phyloP scores from a whole-genome alignment of 2,329 filamentous ascomycete genomes.

The Pleochaeta shiraiana region DNA sequence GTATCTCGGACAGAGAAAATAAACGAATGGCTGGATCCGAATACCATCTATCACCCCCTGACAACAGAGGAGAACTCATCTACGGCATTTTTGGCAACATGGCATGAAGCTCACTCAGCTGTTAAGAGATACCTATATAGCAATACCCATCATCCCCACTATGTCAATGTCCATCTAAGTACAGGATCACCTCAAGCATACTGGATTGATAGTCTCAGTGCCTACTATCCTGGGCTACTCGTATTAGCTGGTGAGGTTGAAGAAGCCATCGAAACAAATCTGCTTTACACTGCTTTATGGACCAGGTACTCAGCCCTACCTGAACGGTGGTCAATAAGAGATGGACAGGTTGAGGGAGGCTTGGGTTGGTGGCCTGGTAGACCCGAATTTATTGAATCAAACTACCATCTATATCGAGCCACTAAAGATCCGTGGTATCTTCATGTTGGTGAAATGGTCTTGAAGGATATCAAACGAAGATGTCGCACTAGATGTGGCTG shows the following conservation, averaged over 20 bases:
- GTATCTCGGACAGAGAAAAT: constrained; percentile 11
- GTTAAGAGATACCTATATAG: constrained; percentile 88
- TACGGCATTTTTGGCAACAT: constrained; percentile 58
- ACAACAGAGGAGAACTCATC: constrained; percentile 45
- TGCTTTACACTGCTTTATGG: constrained; percentile 87
- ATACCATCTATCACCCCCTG: constrained; percentile 35
- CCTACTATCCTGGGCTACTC: constrained; percentile 82
- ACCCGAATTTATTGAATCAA: constrained; percentile 93
- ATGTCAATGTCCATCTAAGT: constrained; percentile 70
- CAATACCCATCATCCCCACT: constrained; percentile 68
- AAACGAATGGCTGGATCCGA: constrained; percentile 36
- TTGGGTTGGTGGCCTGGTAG: constrained; percentile 89
- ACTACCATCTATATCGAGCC: constrained; percentile 85
- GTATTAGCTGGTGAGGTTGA: constrained; percentile 74
- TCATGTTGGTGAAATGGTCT: constrained; percentile 86
- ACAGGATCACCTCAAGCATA: constrained; percentile 76
- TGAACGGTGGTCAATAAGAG: constrained; percentile 78
- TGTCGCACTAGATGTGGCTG: constrained; percentile 88
- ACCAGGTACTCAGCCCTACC: constrained; percentile 84
- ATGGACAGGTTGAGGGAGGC: constrained; percentile 64
- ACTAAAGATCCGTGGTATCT: constrained; percentile 94
- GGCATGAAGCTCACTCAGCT: constrained; percentile 67
- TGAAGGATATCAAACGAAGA: constrained; percentile 66
- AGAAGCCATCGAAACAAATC: constrained; percentile 73
- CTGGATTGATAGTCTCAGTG: constrained; percentile 92